Base-by-base conservation (phyloP, 306 rosid species). In the Trifolium subterraneum region DNA sequence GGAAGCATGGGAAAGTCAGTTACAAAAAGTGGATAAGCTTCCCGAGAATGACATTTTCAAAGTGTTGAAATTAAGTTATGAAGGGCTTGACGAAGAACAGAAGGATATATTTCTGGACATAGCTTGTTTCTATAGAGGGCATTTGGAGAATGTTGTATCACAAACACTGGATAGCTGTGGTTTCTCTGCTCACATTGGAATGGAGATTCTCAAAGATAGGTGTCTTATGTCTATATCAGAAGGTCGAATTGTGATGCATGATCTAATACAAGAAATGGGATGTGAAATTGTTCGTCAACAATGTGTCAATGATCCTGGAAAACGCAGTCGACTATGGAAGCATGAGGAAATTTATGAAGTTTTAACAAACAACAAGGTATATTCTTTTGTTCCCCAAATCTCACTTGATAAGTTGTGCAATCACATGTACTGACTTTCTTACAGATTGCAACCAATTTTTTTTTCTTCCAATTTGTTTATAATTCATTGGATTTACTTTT, bases 211-310 rank as follows among this genome's bases (percentile, higher is more conserved):
- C 29, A 72, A 12, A 16, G 73, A 78, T 15, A 64, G 44, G 51
- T 1, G 73, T 5, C 61, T 71, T 2, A 52, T 78, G 41, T 52
- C 78, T 13, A 6, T 36, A 36, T 20, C 9, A 1, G 4, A 29
- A 3, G 35, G 44, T 52, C 8, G 4, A 36, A 41, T 77, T 9
- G 41, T 62, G 72, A 71, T 82, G 86, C 88, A 82, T 16, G 79
- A 79, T 48, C 51, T 68, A 7, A 42, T 85, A 55, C 72, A 68
- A 8, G 12, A 68, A 48, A 61, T 79, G 78, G 86, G 80, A 9
- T 36, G 25, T n/a, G 74, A 38, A n/a, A 75, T 85, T 51, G 81
- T 85, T 67, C 72, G 31, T 2, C 23, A 8, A 27, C 39, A 84
- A 47, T 47, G 54, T 47, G 6, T 47, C 2, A 14, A 47, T 5